Evolutionary conservation across 306 rosid species (phyloP).

Genomic region (Trifolium fragiferum): DNA sequence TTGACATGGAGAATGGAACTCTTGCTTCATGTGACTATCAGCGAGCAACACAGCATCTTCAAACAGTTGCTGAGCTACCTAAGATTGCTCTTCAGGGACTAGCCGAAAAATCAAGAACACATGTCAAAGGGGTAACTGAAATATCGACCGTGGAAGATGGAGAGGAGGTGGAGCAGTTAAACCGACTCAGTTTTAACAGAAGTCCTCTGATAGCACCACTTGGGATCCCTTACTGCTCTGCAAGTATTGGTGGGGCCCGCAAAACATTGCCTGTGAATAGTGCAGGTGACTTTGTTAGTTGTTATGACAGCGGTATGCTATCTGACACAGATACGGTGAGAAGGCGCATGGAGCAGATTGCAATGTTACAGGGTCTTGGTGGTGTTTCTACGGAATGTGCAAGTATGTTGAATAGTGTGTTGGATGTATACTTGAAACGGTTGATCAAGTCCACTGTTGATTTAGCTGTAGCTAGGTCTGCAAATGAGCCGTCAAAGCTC

Average conservation of each 20-base stretch:
- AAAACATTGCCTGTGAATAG: constrained; percentile 64
- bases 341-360: constrained; percentile 94
- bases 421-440: constrained; percentile 88
- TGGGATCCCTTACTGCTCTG: constrained; percentile 87
- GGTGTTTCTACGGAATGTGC: constrained; percentile 89
- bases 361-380: constrained; percentile 86
- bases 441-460: constrained; percentile 88
- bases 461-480: constrained; percentile 75
- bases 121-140: constrained; percentile 56
- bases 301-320: constrained; percentile 70
- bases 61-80: constrained; percentile 80
- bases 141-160: constrained; percentile 60
- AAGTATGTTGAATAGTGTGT: constrained; percentile 62
- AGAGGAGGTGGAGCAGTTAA: constrained; percentile 72
- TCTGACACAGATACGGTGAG: constrained; percentile 74
- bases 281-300: constrained; percentile 62
- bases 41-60: constrained; percentile 80
- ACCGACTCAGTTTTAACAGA: constrained; percentile 56
- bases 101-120: constrained; percentile 67
- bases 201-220: constrained; percentile 85
- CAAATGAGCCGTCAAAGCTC: constrained; percentile 54
- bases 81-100: constrained; percentile 57
- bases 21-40: constrained; percentile 78
- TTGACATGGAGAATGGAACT: constrained; percentile 74
- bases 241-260: constrained; percentile 93